These are phyloP conservation scores for Halenospora varia DNA, from an alignment of 495 filamentous ascomycete genomes.

Conservation along the genomic window DNA sequence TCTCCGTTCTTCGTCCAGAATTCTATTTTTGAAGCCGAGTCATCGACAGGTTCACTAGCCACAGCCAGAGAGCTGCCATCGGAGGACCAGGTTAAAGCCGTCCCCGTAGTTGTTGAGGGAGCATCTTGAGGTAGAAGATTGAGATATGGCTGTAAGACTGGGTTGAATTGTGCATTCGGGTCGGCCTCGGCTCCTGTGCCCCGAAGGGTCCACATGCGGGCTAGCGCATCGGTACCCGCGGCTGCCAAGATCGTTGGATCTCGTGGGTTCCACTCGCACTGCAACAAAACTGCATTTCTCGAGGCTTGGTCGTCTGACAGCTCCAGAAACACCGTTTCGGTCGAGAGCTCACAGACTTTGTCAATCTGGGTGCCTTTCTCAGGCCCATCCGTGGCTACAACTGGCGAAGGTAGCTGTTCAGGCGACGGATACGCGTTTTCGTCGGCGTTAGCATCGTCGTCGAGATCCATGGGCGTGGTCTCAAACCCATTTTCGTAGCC, in stretches of 20 bases:
- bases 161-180: slow-evolving; percentile 21
- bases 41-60: slow-evolving; percentile 55
- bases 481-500: slow-evolving; percentile 58
- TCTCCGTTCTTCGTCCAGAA: slow-evolving; percentile 64
- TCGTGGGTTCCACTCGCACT: slow-evolving; percentile 71
- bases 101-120: slow-evolving; percentile 43
- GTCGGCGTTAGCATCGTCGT: slow-evolving; percentile 42
- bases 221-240: slow-evolving; percentile 71
- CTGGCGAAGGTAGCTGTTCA: slow-evolving; percentile 51
- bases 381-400: slow-evolving; percentile 54
- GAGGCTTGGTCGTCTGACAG: slow-evolving; percentile 52
- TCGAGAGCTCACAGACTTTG: slow-evolving; percentile 55
- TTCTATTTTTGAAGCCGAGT: slow-evolving; percentile 55
- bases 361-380: slow-evolving; percentile 73
- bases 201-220: slow-evolving; percentile 72
- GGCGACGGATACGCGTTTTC: slow-evolving; percentile 53
- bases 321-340: slow-evolving; percentile 61
- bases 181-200: slow-evolving; percentile 39
- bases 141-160: slow-evolving; percentile 20
- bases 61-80: slow-evolving; percentile 64
- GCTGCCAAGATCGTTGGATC: slow-evolving; percentile 72
- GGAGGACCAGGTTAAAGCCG: slow-evolving; percentile 68
- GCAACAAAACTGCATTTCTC: slow-evolving; percentile 49
- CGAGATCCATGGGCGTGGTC: slow-evolving; percentile 57
- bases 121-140: slow-evolving; percentile 36